These are phyloP conservation scores for Scenedesmus sp. DNA, from an alignment of 163 green algal species.

Conservation along the genomic window DNA sequence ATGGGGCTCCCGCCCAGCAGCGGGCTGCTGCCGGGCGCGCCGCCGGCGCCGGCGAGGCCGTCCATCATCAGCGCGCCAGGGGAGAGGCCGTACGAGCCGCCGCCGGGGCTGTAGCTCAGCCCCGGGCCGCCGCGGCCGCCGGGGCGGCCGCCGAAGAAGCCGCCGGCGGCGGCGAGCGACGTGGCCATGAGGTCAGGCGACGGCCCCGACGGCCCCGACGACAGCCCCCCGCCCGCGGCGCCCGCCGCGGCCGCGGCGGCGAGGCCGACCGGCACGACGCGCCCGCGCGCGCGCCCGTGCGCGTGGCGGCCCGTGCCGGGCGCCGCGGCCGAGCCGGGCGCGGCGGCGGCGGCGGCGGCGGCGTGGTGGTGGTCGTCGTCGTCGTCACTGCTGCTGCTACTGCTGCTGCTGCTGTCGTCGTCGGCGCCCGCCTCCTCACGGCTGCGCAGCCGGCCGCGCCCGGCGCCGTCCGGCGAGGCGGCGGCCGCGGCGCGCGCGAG, in stretches of 20 bases:
- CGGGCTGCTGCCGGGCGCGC: too few relatives aligned
- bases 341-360: neutral
- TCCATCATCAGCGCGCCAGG: too few relatives aligned
- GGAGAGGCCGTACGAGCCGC: too few relatives aligned
- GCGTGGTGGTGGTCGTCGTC: neutral
- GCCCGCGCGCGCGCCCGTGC: neutral
- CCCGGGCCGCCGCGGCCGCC: neutral
- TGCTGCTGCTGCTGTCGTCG: conserved; percentile 13
- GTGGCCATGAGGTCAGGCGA: conserved; percentile 37
- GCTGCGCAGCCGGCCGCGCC: neutral
- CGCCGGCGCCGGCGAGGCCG: too few relatives aligned
- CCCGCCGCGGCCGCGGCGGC: conserved; percentile 11
- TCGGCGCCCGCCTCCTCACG: neutral
- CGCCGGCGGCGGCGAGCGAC: neutral
- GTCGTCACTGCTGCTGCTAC: neutral
- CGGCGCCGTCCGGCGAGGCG: neutral
- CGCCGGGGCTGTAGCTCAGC: conserved; percentile 4
- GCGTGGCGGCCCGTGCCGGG: neutral
- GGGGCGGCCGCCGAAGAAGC: conserved; percentile 1
- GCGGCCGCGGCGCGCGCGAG: neutral
- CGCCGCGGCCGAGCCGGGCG: neutral
- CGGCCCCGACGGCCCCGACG: conserved; percentile 1
- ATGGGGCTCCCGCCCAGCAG: too few relatives aligned
- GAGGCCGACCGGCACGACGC: conserved; percentile 17
- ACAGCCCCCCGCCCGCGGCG: neutral